phyloP scores from a whole-genome alignment of 371 early-diverging fungal genomes.

The Mortierella sp. region DNA sequence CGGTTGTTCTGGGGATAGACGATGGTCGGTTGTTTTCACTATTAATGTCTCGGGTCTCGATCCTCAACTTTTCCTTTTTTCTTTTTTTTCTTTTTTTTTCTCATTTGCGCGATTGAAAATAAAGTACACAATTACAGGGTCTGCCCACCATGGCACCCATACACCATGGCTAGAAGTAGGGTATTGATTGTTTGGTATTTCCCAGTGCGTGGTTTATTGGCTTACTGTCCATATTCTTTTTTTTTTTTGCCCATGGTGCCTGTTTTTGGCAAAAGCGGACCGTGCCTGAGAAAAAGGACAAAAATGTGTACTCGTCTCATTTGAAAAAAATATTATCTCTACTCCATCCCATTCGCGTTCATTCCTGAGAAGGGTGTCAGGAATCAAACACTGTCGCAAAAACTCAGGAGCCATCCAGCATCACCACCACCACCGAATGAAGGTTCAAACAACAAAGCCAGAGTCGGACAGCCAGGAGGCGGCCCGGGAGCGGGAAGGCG shows the following conservation, averaged over 20 bases:
- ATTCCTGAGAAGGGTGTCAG: neutral
- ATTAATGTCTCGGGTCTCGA: neutral
- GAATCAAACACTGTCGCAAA: no score
- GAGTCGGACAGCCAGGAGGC: neutral
- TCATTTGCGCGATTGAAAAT: neutral
- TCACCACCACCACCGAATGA: neutral
- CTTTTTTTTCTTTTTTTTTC: neutral
- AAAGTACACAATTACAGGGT: neutral
- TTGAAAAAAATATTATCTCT: neutral
- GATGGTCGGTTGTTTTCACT: neutral
- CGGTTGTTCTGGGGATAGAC: constrained; percentile 48
- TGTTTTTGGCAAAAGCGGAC: neutral
- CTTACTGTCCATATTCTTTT: no score
- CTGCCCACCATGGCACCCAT: neutral
- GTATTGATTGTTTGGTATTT: neutral
- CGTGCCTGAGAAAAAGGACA: neutral
- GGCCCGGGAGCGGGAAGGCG: neutral
- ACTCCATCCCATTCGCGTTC: neutral
- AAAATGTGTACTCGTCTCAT: neutral
- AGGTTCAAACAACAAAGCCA: neutral
- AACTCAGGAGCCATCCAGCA: no score
- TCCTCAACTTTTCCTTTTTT: neutral
- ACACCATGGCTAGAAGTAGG: neutral
- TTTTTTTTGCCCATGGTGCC: no score
- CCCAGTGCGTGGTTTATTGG: neutral